These are phyloP conservation scores for Pholiota molesta DNA, from an alignment of 768 basidiomycete species.

Conservation along the genomic window DNA sequence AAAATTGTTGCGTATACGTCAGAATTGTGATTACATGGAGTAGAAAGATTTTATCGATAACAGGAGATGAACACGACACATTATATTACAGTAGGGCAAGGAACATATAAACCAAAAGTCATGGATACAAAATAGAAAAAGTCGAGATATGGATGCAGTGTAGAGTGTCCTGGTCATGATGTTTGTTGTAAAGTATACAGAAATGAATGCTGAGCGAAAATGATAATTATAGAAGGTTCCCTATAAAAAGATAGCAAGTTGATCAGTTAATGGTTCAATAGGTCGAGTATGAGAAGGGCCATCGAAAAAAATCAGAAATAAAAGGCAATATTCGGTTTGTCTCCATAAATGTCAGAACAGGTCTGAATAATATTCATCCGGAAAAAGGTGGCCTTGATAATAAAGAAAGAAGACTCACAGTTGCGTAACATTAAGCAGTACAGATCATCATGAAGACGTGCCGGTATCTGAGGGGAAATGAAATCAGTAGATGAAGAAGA, in stretches of 20 bases:
- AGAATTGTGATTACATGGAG: neutral
- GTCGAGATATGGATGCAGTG: neutral
- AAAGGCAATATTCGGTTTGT: constrained; percentile 60
- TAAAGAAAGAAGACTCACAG: constrained; percentile 37
- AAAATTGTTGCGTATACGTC: neutral
- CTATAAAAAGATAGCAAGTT: neutral
- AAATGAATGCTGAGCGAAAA: neutral
- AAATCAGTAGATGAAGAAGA: constrained; percentile 14
- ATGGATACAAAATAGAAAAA: neutral
- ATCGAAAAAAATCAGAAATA: constrained; percentile 34
- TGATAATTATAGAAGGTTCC: constrained; percentile 2
- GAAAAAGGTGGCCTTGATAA: neutral
- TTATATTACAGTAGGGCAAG: neutral
- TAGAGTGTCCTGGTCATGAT: neutral
- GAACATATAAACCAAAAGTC: neutral
- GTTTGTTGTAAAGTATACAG: constrained; percentile 1
- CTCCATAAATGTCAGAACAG: constrained; percentile 68
- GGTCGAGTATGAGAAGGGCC: neutral
- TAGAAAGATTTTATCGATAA: neutral
- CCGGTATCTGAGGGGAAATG: constrained; percentile 14
- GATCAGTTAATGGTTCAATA: neutral
- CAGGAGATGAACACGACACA: neutral
- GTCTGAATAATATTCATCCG: constrained; percentile 64
- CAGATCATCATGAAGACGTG: constrained; percentile 8
- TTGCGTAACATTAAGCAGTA: constrained; percentile 20